Base-by-base conservation (phyloP, 2,329 filamentous ascomycete genomes). In the Triangularia verruculosa region DNA sequence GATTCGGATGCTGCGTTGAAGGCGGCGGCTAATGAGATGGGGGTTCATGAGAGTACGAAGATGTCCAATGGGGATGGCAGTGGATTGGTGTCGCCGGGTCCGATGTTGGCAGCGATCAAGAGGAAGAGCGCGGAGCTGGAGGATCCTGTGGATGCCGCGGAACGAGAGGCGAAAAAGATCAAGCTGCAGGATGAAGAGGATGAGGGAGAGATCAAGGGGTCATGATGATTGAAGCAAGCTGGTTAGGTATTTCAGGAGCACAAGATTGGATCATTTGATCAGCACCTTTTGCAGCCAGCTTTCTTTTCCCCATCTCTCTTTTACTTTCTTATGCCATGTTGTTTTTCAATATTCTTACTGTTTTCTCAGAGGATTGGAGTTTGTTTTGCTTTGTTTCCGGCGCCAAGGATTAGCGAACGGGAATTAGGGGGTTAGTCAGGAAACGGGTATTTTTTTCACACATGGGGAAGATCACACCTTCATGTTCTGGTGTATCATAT, bases 1-100 rank as follows among this genome's bases (percentile, higher is more conserved):
- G 73, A 75, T 53, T 74, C 74, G 47, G 74, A 76, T 22, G 71
- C 68, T 3, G 67, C 64, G 13, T 71, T 75, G 25, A 76, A 76
- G 66, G 65, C 64, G 25, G 74, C 71, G 3, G 74, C 74, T 17
- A 76, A 75, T 61, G 67, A 74, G 27, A 47, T 74, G 28, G 68
- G 69, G 30, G 59, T 66, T 28, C 72, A 74, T 61, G 61, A 68
- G 30, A 63, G 43, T 28, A 7, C 11, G 58, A 43, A 34, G 28
- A 39, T 13, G 24, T 24, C 13, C 43, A 64, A 64, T 20, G 64
- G 60, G 51, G 60, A 65, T 3, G 61, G 67, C 30, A 66, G 63
- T 4, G 71, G 69, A 4, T 47, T 73, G 7, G 58, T 62, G 20
- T 74, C 74, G 17, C 72, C 73, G 1, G 47, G 12, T 4, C 68